Conservation (phyloP, 2,329 filamentous ascomycete species). For the Leptographium lundbergii region DNA sequence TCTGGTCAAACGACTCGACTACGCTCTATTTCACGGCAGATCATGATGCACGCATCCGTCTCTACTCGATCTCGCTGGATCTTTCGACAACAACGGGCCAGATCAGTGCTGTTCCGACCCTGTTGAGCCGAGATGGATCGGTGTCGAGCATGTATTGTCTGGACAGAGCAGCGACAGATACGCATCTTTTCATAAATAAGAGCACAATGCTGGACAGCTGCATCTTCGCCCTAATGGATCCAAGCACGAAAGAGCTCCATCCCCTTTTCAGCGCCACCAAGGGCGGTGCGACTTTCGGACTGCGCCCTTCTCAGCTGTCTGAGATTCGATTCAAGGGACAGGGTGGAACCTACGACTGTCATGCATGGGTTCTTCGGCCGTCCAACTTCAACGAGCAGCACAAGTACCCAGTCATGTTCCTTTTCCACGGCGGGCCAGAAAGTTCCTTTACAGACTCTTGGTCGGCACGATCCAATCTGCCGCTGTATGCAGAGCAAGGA, state of each 20-base stretch:
- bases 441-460: too few relatives aligned
- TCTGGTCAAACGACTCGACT: background rate
- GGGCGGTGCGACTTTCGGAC: background rate
- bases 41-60: background rate
- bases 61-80: background rate
- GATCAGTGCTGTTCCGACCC: background rate
- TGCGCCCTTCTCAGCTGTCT: background rate
- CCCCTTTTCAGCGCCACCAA: background rate
- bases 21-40: background rate
- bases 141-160: background rate
- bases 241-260: background rate
- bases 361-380: too few relatives aligned
- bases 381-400: too few relatives aligned
- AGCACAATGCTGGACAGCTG: background rate
- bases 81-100: background rate
- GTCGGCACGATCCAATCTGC: too few relatives aligned
- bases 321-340: too few relatives aligned
- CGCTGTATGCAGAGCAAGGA: background rate
- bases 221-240: background rate
- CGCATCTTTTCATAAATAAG: background rate
- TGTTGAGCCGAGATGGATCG: background rate
- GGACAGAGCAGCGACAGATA: background rate
- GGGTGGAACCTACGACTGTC: too few relatives aligned
- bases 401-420: too few relatives aligned
- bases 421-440: too few relatives aligned